A percentile compares a stretch with the other conserved stretches of the same genome.
Conservation (phyloP, 2,329 filamentous ascomycete genomes). For the Colletotrichum acutatum region DNA sequence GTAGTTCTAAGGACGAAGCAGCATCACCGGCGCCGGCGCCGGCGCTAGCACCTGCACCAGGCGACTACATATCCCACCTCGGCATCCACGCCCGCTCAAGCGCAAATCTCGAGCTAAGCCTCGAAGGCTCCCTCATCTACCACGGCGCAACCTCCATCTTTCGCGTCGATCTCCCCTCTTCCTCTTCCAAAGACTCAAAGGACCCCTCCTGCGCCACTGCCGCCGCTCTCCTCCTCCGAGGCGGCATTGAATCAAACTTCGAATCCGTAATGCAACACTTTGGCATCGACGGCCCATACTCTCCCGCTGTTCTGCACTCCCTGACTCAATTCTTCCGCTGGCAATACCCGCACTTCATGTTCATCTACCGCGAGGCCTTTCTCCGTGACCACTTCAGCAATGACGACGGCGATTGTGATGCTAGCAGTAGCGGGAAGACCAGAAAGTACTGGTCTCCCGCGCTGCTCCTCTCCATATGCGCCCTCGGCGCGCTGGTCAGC, state of each 20-base stretch:
- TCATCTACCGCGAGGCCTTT: slow-evolving; percentile 45
- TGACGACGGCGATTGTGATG: background rate
- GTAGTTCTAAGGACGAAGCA: too few relatives aligned
- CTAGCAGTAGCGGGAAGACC: background rate
- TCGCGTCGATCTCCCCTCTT: slow-evolving; percentile 23
- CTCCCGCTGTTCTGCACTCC: slow-evolving; percentile 36
- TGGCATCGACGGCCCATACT: slow-evolving; percentile 38
- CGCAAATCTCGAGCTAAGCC: slow-evolving; percentile 15
- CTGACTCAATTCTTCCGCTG: slow-evolving; percentile 42
- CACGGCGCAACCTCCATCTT: slow-evolving; percentile 43
- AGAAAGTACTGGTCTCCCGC: slow-evolving; percentile 43
- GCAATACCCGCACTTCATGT: slow-evolving; percentile 47
- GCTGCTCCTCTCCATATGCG: slow-evolving; percentile 40
- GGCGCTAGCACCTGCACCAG: background rate
- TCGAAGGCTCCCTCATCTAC: slow-evolving; percentile 36
- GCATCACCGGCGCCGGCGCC: too few relatives aligned
- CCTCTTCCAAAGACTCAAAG: background rate
- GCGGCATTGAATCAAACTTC: slow-evolving; percentile 30
- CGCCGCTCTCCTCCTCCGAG: slow-evolving; percentile 5
- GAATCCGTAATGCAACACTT: slow-evolving; percentile 39
- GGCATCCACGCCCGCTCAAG: background rate
- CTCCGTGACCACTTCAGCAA: slow-evolving; percentile 36
- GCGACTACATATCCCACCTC: slow-evolving; percentile 1
- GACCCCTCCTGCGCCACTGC: too few relatives aligned
- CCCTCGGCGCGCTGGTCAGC: slow-evolving; percentile 38